These are phyloP conservation scores for Favolaschia claudopus DNA, from an alignment of 768 basidiomycete genomes.

Conservation along the genomic window DNA sequence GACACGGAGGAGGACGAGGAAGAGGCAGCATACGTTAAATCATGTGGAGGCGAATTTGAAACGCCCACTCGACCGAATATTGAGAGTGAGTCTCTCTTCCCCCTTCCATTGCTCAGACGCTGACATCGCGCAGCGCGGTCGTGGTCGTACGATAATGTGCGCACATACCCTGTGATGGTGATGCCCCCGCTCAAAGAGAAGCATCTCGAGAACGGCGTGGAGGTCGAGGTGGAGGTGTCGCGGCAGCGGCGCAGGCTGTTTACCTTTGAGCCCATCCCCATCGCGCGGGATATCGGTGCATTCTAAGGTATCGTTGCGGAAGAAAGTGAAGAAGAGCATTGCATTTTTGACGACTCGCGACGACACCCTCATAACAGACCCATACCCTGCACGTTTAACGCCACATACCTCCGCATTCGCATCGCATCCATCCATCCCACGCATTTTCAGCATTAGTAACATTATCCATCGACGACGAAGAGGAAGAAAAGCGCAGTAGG, in stretches of 20 bases:
- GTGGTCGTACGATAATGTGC: constrained; percentile 80
- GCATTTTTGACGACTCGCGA: not conserved
- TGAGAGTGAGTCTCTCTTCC: constrained; percentile 55
- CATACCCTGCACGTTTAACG: not conserved
- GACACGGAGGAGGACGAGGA: constrained; percentile 39
- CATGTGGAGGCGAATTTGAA: constrained; percentile 30
- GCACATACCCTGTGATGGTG: constrained; percentile 71
- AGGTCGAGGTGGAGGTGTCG: constrained; percentile 62
- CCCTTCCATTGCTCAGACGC: not conserved
- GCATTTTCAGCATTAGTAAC: too few relatives aligned
- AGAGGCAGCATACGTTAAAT: constrained; percentile 33
- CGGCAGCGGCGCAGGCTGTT: constrained; percentile 67
- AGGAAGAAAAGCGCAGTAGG: too few relatives aligned
- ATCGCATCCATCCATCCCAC: not conserved
- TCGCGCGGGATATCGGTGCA: too few relatives aligned
- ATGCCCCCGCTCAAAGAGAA: constrained; percentile 65
- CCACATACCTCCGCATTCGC: not conserved
- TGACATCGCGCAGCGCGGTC: constrained; percentile 58
- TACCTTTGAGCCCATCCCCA: constrained; percentile 58
- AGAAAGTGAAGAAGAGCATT: too few relatives aligned
- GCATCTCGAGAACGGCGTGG: constrained; percentile 57
- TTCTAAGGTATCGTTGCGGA: too few relatives aligned
- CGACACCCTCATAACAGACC: not conserved
- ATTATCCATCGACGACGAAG: too few relatives aligned
- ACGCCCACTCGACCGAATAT: constrained; percentile 46